Percentiles rank a stretch among this genome's conserved stretches.
Evolutionary conservation across 805 yeast species (phyloP).

Genomic region (Helenozyma rhizophorensis): DNA sequence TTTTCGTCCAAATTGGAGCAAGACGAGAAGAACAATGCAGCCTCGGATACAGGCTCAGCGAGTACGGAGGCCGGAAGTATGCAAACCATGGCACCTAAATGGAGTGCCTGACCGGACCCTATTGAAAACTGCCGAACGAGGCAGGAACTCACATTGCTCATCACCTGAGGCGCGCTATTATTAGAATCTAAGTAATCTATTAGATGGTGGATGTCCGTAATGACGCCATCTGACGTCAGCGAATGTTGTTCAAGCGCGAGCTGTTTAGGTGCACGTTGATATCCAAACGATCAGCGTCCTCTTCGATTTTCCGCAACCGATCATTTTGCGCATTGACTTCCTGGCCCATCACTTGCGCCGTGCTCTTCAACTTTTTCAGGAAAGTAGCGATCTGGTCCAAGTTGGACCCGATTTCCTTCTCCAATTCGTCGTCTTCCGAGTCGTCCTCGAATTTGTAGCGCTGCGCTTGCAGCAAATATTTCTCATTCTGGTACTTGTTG

Average conservation of each 20-base stretch:
- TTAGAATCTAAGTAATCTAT: too few relatives aligned
- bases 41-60: too few relatives aligned
- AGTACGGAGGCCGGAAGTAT: too few relatives aligned
- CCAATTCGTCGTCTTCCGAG: constrained; percentile 90
- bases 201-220: too few relatives aligned
- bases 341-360: constrained; percentile 68
- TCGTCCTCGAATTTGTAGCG: constrained; percentile 84
- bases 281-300: constrained; percentile 80
- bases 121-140: too few relatives aligned
- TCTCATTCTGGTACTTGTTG: constrained; percentile 50
- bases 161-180: too few relatives aligned
- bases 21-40: too few relatives aligned
- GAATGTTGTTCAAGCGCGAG: constrained; percentile 56
- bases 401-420: constrained; percentile 78
- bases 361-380: constrained; percentile 63
- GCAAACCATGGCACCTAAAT: too few relatives aligned
- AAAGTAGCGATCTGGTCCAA: constrained; percentile 71
- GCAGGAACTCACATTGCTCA: too few relatives aligned
- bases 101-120: too few relatives aligned
- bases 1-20: too few relatives aligned
- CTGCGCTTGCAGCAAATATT: constrained; percentile 53
- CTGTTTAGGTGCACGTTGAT: constrained; percentile 77
- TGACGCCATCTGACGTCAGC: constrained; percentile 19
- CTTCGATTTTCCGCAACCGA: constrained; percentile 71
- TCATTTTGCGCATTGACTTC: constrained; percentile 78